Evolutionary conservation across 2,329 filamentous ascomycete species (phyloP).

Genomic region (Stenocarpella maydis): DNA sequence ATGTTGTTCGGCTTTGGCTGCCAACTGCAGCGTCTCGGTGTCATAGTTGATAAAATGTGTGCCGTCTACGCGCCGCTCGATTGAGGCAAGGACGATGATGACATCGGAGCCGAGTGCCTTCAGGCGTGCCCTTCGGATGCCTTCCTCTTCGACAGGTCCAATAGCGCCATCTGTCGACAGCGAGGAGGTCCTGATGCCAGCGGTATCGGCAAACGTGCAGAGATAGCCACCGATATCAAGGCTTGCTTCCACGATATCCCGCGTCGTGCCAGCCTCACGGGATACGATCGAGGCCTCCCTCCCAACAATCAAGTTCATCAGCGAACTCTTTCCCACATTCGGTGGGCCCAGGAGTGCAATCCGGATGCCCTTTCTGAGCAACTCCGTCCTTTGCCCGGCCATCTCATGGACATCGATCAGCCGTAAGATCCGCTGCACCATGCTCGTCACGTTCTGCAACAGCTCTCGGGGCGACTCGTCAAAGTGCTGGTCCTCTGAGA

Average conservation of each 20-base stretch:
- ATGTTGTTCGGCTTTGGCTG: slow-evolving; percentile 55
- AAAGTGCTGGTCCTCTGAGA: slow-evolving; percentile 96
- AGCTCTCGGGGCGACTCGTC: slow-evolving; percentile 83
- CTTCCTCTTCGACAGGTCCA: slow-evolving; percentile 84
- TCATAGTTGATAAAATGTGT: slow-evolving; percentile 60
- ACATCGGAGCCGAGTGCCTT: slow-evolving; percentile 86
- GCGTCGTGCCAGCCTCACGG: slow-evolving; percentile 88
- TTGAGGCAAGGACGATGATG: slow-evolving; percentile 79
- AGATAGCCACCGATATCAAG: slow-evolving; percentile 90
- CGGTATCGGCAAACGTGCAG: slow-evolving; percentile 95
- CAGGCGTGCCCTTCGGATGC: slow-evolving; percentile 84
- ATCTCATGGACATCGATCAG: slow-evolving; percentile 74
- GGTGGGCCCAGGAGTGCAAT: slow-evolving; percentile 90
- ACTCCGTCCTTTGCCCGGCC: slow-evolving; percentile 82
- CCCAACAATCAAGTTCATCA: slow-evolving; percentile 90
- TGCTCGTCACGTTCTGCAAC: slow-evolving; percentile 71
- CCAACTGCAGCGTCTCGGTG: slow-evolving; percentile 62
- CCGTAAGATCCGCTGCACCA: slow-evolving; percentile 67
- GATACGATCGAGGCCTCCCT: slow-evolving; percentile 96
- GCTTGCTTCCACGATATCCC: slow-evolving; percentile 91
- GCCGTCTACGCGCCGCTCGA: slow-evolving; percentile 60
- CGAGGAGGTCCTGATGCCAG: slow-evolving; percentile 73
- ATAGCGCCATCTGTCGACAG: slow-evolving; percentile 51
- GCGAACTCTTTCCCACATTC: slow-evolving; percentile 93
- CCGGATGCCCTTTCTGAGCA: slow-evolving; percentile 84